phyloP scores from a whole-genome alignment of 2,329 filamentous ascomycete species.

The Stenocarpella maydis region DNA sequence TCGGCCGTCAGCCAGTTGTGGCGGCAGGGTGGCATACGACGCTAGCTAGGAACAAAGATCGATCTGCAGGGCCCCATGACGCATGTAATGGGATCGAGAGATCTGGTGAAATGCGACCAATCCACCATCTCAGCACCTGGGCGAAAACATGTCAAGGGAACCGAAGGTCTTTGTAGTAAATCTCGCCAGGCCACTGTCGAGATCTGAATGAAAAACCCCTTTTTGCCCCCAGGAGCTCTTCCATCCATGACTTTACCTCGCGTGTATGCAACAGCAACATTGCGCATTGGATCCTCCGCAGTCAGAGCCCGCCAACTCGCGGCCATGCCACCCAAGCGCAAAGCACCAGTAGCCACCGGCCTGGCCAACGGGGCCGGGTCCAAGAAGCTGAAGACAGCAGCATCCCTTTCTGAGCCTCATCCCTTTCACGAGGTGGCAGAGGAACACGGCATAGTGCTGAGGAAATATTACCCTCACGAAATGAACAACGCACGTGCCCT shows the following conservation, averaged over 20 bases:
- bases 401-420: constrained; percentile 49
- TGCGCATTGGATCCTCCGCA: background rate
- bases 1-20: too few species aligned
- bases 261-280: background rate
- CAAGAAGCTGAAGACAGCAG: constrained; percentile 31
- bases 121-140: background rate
- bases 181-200: background rate
- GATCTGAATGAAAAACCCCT: background rate
- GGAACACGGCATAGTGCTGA: constrained; percentile 69
- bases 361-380: constrained; percentile 3
- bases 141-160: constrained; percentile 8
- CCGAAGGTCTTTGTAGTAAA: background rate
- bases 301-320: background rate
- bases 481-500: constrained; percentile 83
- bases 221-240: too few species aligned
- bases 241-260: background rate
- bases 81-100: constrained; percentile 29
- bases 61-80: constrained; percentile 32
- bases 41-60: constrained; percentile 31
- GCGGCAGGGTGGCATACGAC: background rate
- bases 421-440: constrained; percentile 56
- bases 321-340: constrained; percentile 37
- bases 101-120: constrained; percentile 17
- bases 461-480: constrained; percentile 83
- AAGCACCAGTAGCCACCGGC: constrained; percentile 2